Base-by-base conservation (phyloP, 2,329 filamentous ascomycete species). In the Xylariales sp. region DNA sequence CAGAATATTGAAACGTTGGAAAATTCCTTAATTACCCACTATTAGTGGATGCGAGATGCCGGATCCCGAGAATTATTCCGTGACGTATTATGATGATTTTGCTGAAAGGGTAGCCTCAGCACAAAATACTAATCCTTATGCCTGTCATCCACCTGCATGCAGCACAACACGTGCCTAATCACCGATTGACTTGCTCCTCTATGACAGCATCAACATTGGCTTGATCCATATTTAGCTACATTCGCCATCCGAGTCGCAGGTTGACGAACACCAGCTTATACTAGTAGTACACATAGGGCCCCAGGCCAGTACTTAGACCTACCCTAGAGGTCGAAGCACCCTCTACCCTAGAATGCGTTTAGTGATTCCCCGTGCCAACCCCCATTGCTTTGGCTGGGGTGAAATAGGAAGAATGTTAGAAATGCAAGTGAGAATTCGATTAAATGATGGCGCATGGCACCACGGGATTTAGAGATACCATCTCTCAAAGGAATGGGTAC, bases 121-220 rank as follows among this genome's bases (percentile, higher is more conserved):
- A 28, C 46, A 50, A 43, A 62, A 57, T 41, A 54, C 62, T n/a
- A 48, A 52, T 45, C 46, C 30, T 45, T 9, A 69, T 66, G 68
- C 56, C 61, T 69, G 67, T 70, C 68, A 69, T 70, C 53, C 48
- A 52, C 62, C 55, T 64, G 62, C 62, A 63, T 70, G 66, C 68
- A 70, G 56, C 46, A 55, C 43, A 66, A 64, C 68, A 69, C 66
- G 68, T 70, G 65, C 68, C 55, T 45, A 53, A 53, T 69, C 57
- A 64, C 61, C 61, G 62, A 68, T 68, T 55, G 58, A 56, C 39
- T 55, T 57, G 50, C 52, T 43, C 39, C 54, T 56, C 54, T 50
- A 69, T 69, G 68, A 69, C 68, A 69, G 36, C 61, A 68, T 69
- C 68, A 36, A 45, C 60, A 59, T 62, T 39, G 48, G 57, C 62